phyloP scores from a whole-genome alignment of 169 alveolate genomes.

The Cryptosporidium meleagridis region DNA sequence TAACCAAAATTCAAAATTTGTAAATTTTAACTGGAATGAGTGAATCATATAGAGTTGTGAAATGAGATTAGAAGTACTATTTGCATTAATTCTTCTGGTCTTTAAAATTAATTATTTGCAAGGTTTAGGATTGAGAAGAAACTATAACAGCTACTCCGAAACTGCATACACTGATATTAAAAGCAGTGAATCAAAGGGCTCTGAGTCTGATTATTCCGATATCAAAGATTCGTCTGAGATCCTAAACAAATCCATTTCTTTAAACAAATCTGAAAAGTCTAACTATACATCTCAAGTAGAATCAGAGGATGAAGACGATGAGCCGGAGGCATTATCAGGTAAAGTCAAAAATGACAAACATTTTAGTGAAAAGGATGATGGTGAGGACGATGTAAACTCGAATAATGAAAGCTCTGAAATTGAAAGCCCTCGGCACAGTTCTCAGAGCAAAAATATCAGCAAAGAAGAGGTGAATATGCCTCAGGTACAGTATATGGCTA shows the following conservation, averaged over 20 bases:
- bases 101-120: neutral
- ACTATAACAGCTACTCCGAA: neutral
- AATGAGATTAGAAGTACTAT: neutral
- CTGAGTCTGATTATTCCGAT: neutral
- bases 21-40: neutral
- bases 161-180: neutral
- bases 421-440: neutral
- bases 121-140: neutral
- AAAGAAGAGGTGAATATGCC: neutral
- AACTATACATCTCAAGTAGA: neutral
- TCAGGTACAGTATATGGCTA: slow-evolving; percentile 25
- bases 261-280: neutral
- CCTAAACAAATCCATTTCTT: neutral
- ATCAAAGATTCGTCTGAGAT: neutral
- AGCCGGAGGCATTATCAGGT: neutral
- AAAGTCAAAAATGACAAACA: neutral
- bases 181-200: neutral
- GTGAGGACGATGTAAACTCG: neutral
- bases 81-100: neutral
- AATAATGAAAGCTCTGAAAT: slow-evolving; percentile 1
- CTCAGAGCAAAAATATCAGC: neutral
- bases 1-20: neutral
- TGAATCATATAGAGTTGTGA: neutral
- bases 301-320: neutral
- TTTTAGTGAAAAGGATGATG: slow-evolving; percentile 8